These are phyloP conservation scores for Xylariaceae sp. DNA, from an alignment of 2,329 filamentous ascomycete genomes.

Conservation along the genomic window DNA sequence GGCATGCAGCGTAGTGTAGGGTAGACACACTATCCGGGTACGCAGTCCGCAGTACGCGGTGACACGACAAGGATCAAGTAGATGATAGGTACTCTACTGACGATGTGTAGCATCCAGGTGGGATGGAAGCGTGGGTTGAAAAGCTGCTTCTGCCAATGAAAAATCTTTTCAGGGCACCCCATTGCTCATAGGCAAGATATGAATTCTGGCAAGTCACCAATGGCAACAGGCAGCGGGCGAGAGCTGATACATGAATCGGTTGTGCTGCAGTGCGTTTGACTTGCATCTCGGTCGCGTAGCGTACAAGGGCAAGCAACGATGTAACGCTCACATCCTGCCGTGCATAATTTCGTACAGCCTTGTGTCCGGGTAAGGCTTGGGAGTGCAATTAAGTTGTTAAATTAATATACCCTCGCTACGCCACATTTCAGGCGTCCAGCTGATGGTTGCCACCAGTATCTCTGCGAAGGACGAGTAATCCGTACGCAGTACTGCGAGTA, in stretches of 20 bases:
- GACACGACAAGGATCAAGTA: background rate
- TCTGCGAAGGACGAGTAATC: no score
- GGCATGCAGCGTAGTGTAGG: background rate
- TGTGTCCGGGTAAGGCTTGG: constrained; percentile 18
- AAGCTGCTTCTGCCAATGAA: constrained; percentile 24
- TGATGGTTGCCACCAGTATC: constrained; percentile 2
- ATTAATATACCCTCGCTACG: constrained; percentile 16
- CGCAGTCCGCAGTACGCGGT: background rate
- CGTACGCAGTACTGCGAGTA: no score
- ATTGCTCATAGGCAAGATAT: constrained; percentile 6
- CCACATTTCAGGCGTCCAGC: constrained; percentile 13
- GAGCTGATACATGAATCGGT: constrained; percentile 2
- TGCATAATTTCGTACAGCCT: constrained; percentile 28
- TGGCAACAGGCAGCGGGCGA: constrained; percentile 2
- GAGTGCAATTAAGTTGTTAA: constrained; percentile 4
- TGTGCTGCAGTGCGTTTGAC: constrained; percentile 17
- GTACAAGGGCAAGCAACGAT: constrained; percentile 3
- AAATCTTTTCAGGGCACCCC: constrained; percentile 25
- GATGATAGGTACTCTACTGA: background rate
- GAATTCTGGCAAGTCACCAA: constrained; percentile 10
- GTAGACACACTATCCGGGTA: background rate
- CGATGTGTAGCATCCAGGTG: constrained; percentile 7
- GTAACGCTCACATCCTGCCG: constrained; percentile 21
- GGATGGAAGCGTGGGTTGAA: constrained; percentile 17
- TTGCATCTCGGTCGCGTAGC: constrained; percentile 20